These are phyloP conservation scores for Candida succiphila DNA, from an alignment of 805 yeast species.

Conservation along the genomic window DNA sequence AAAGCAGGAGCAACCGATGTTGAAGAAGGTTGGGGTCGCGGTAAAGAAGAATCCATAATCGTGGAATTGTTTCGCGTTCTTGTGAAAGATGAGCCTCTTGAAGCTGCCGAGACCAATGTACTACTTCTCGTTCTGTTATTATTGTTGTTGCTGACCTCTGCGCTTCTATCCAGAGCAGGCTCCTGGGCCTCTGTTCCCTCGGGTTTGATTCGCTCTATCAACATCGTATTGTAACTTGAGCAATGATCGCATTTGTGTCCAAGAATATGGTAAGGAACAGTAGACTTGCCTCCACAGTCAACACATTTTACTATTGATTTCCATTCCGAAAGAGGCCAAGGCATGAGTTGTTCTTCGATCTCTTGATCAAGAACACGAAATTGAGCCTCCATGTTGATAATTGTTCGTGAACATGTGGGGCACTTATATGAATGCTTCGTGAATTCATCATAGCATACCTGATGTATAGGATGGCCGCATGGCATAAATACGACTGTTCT, in stretches of 20 bases:
- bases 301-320: slow-evolving; percentile 66
- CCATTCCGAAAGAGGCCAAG: slow-evolving; percentile 74
- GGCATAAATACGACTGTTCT: slow-evolving; percentile 82
- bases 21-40: too few species aligned
- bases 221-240: slow-evolving; percentile 78
- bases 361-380: slow-evolving; percentile 83
- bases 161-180: too few species aligned
- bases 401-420: slow-evolving; percentile 80
- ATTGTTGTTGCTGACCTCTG: slow-evolving; percentile 3
- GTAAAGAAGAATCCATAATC: too few species aligned
- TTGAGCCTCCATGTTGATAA: slow-evolving; percentile 80
- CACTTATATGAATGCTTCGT: slow-evolving; percentile 82
- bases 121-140: background rate
- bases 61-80: too few species aligned
- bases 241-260: slow-evolving; percentile 87
- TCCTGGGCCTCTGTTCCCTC: slow-evolving; percentile 30
- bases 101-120: background rate
- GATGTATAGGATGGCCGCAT: slow-evolving; percentile 94
- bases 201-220: slow-evolving; percentile 58
- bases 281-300: slow-evolving; percentile 80
- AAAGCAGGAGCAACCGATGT: background rate
- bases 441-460: slow-evolving; percentile 70
- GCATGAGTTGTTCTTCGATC: slow-evolving; percentile 65
- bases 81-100: background rate
- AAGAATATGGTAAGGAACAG: slow-evolving; percentile 67